These are phyloP conservation scores for Boletus patriciae DNA, from an alignment of 768 basidiomycete species.

Conservation along the genomic window DNA sequence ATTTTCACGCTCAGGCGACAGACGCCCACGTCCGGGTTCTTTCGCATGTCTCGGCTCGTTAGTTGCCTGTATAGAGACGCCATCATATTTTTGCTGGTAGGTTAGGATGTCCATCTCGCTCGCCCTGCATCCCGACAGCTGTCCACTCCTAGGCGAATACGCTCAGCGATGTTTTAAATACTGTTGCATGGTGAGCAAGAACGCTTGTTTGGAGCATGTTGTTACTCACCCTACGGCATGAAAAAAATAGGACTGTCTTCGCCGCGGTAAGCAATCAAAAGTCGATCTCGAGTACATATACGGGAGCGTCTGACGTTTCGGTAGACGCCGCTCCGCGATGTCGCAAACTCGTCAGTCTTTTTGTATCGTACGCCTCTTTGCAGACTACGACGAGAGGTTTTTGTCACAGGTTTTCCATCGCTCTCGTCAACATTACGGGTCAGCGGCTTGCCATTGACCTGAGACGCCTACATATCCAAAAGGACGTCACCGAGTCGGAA, in stretches of 20 bases:
- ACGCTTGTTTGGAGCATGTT: not conserved
- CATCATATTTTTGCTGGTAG: not conserved
- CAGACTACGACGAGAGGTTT: not conserved
- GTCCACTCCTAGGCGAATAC: not conserved
- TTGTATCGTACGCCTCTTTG: not conserved
- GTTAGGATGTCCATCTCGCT: not conserved
- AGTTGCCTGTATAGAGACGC: not conserved
- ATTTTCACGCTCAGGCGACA: not conserved
- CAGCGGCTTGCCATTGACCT: conserved; percentile 5
- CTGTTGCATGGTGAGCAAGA: not conserved
- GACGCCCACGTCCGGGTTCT: not conserved
- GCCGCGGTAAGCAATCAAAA: not conserved
- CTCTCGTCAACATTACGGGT: conserved; percentile 1
- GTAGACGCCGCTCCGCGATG: not conserved
- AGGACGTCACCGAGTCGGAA: not conserved
- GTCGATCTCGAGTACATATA: not conserved
- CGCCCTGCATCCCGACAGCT: not conserved
- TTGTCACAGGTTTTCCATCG: not conserved
- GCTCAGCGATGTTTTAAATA: not conserved
- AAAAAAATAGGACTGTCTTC: not conserved
- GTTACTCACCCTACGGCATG: not conserved
- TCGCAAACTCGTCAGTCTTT: not conserved
- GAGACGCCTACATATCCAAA: not conserved
- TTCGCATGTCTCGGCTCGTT: not conserved
- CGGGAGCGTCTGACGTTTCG: not conserved